Base-by-base conservation (phyloP, 2,329 filamentous ascomycete species). In the Achaetomium macrosporum region DNA sequence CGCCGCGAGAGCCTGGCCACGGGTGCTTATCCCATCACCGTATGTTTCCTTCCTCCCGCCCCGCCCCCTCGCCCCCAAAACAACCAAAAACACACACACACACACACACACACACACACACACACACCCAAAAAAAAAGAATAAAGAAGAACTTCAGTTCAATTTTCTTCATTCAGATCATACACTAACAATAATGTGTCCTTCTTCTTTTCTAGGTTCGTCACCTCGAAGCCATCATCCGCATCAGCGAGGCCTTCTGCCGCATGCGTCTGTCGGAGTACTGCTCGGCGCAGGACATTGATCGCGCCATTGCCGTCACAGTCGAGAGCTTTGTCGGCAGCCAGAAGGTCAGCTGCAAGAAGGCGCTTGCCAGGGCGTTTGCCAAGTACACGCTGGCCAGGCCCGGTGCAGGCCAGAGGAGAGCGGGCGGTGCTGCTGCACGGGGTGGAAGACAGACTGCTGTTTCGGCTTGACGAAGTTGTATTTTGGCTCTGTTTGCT, bases 231-330 rank as follows among this genome's bases (percentile, higher is more conserved):
- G 92, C 92, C 57, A 96, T 97, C 65, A 95, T 99, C 74, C 89
- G 93, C 66, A 95, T 95, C 65, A 85, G 85, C 53, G 93, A 99
- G 69, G 75, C 91, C 0, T 99, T 99, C 73, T 95, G 88, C 71
- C 92, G 95, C 66, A 99, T 99, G 93, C 87, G 93, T 13, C 77
- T 99, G n/a, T 93, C 88, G 0, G 93, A 99, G 61, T 97, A 96
- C 75, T 96, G 92, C 71, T 86, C 87, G 6, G 74, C 87, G 1
- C 82, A 87, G 55, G 93, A 99, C 66, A 96, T 99, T 63, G 93
- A 99, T 71, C 89, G 93, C 41, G 93, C 93, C 53, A 99, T 99
- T 65, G 90, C 91, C 13, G 93, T 99, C 7, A 95, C 93, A 0
- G 89, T 99, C 2, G 91, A 97, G 61, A 95, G 88, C 51, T 99